Evolutionary conservation across 164 flowering plant species (phyloP), one percentile per base, ranked within the genome.

Genomic region (Stephania yunnanensis): DNA sequence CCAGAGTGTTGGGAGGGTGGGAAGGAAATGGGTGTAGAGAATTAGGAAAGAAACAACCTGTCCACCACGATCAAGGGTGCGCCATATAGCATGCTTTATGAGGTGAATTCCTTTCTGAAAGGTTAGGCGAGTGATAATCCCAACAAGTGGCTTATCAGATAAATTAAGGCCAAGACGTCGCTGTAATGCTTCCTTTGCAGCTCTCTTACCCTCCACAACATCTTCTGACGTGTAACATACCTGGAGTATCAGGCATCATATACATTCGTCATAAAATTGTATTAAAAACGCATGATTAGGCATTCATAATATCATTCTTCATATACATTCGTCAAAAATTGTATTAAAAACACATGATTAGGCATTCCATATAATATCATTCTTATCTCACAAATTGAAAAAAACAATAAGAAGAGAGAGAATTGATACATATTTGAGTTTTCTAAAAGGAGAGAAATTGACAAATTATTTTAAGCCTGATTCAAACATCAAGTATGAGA

Each of bases 71-170:
- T 91, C 97, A 74, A 95, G 83, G 44, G 97, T 85, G 68, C 89
- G 91, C 94, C 89, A 84, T 74, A 96, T 92, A 15, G 99, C 99
- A 83, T 96, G 99, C 84, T 96, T 94, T 76, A 96, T 94, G 74
- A 96, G 98, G 82, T 91, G 93, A 80, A 94, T 92, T 80, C 99
- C 99, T 85, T 96, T 96, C 83, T 96, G 99, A 83, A 87, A 88
- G 77, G 99, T 96, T 81, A 96, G 89, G 71, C 99, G 97, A 68
- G 97, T 81, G 70, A 96, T 90, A 55, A 96, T 90, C 77, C 98
- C 99, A 12, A 96, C 89, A 71, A 94, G 69, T 73, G 99, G 99
- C 53, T 81, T 76, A 81, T 96, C 95, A 74, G 93, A 83, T 72
- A 30, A 83, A 72, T 78, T 82, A 70, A 94, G 72, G 42, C 91